Percentiles rank a stretch among this genome's conserved stretches.
These are phyloP conservation scores for Chaetomium globosum DNA, from an alignment of 2,329 filamentous ascomycete genomes.

Conservation along the genomic window DNA sequence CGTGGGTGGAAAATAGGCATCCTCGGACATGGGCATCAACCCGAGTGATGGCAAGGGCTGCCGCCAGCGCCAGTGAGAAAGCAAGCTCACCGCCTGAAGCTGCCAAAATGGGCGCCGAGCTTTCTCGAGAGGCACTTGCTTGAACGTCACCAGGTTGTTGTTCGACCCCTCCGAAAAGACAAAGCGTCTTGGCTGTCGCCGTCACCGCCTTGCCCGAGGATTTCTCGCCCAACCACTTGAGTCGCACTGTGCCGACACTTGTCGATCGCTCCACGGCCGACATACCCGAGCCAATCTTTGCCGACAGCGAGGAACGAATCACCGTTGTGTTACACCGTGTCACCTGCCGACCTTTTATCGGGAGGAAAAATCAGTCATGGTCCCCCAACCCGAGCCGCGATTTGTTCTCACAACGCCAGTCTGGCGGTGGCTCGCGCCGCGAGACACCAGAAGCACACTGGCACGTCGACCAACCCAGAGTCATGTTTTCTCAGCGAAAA, in stretches of 20 bases:
- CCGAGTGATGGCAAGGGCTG: neutral
- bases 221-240: neutral
- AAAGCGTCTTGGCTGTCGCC: neutral
- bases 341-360: constrained; percentile 24
- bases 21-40: neutral
- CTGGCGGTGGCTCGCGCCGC: constrained; percentile 15
- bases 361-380: constrained; percentile 11
- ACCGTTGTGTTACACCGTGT: constrained; percentile 24
- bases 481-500: neutral
- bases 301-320: constrained; percentile 19
- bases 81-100: constrained; percentile 7
- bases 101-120: neutral
- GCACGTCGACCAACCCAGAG: neutral
- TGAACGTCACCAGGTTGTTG: constrained; percentile 3
- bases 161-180: neutral
- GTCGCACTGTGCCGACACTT: constrained; percentile 24
- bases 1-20: neutral
- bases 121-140: neutral
- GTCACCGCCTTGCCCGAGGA: constrained; percentile 4
- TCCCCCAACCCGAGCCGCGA: neutral
- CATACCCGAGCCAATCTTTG: constrained; percentile 19
- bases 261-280: constrained; percentile 21
- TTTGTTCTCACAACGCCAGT: constrained; percentile 19
- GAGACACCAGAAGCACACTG: neutral
- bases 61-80: neutral